Evolutionary conservation across 2,329 filamentous ascomycete species (phyloP), one percentile per base, ranked within the genome.

Genomic region (Pseudomassariella vexata): DNA sequence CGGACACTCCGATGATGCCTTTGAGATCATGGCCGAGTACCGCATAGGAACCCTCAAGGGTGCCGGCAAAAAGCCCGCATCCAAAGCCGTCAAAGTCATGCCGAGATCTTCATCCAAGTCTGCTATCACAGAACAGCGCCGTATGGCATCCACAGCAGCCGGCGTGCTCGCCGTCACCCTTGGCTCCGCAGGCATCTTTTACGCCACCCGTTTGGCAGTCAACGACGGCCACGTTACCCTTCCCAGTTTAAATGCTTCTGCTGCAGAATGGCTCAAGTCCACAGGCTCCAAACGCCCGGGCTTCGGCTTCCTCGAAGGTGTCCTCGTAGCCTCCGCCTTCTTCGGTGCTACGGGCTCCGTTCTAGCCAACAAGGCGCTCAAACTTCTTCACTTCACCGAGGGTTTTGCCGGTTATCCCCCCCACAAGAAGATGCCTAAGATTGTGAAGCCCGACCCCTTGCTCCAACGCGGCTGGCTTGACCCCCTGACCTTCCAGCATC

Each of bases 1-100:
- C 22, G 85, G 85, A 26, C 86, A 94, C 65, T 87, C 82, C 28
- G 82, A 86, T 16, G 66, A 70, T 34, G 65, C 65, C 3, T 54
- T 48, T 30, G 63, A 66, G 23, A 60, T 65, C 28, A 60, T 68
- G 54, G 51, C 49, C 3, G 37, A 49, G 9, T 63, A 53, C 32
- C 41, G 41, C 24, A 28, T 68, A 20, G 65, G 64, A 12, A 55
- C 50, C 19, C 49, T 62, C 34, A 57, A 55, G 32, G 59, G 55
- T 23, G 48, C 35, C 10, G 32, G 35, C 32, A 44, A 42, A 22
- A 43, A 42, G 27, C 19, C 32, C 18, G 39, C 40, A 5, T 34
- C 50, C 17, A 48, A 47, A 24, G 34, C 49, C 5, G 46, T 52
- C 19, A 41, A 40, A 25, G 34, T 52, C 4, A 38, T 39, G n/a